Percentiles rank a stretch among this genome's conserved stretches.
These are phyloP conservation scores for Trypanosoma lewisi DNA, from an alignment of 208 protist species.

Conservation along the genomic window DNA sequence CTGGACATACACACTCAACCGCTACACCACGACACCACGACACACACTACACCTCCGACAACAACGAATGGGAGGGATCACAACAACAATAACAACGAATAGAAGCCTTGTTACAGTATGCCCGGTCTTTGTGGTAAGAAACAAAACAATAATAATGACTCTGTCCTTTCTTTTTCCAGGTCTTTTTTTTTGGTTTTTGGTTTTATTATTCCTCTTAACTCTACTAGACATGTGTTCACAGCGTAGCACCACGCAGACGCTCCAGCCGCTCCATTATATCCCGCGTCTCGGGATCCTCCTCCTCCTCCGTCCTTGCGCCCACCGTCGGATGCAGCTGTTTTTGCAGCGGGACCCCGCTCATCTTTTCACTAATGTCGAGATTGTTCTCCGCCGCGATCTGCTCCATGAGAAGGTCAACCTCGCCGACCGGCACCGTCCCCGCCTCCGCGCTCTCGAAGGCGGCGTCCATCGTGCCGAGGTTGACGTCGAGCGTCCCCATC, in stretches of 20 bases:
- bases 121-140: too few species aligned
- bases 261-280: constrained; percentile 57
- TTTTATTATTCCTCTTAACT: constrained; percentile 7
- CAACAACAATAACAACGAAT: too few species aligned
- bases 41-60: too few species aligned
- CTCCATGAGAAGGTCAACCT: constrained; percentile 92
- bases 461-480: constrained; percentile 90
- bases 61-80: too few species aligned
- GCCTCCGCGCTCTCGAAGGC: constrained; percentile 90
- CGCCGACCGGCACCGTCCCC: constrained; percentile 79
- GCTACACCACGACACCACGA: too few species aligned
- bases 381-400: constrained; percentile 95
- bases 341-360: constrained; percentile 36
- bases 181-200: constrained; percentile 16
- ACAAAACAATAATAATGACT: too few species aligned
- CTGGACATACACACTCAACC: too few species aligned
- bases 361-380: constrained; percentile 79
- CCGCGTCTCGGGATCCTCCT: constrained; percentile 45
- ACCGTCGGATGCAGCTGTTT: constrained; percentile 21
- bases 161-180: too few species aligned
- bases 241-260: constrained; percentile 36
- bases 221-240: constrained; percentile 23
- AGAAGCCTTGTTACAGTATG: too few species aligned
- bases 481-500: constrained; percentile 94
- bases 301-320: constrained; percentile 1